Evolutionary conservation across 2,329 filamentous ascomycete genomes (phyloP).

Genomic region (Ophiostoma perfectum): DNA sequence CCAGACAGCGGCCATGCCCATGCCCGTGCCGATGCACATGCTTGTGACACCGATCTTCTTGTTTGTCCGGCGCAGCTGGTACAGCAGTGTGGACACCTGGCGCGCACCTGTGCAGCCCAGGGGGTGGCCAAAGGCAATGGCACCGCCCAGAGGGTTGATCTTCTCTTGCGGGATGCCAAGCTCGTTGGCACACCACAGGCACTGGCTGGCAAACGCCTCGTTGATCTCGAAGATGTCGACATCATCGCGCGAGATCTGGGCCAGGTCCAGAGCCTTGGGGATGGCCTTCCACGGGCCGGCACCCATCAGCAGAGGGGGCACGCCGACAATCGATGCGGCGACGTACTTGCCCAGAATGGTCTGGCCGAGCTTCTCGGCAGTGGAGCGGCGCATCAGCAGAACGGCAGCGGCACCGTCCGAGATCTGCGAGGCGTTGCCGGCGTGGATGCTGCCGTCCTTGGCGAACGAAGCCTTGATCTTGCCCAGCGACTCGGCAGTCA

Average conservation of each 20-base stretch:
- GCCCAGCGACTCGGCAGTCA: slow-evolving; percentile 79
- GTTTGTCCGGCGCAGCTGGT: slow-evolving; percentile 77
- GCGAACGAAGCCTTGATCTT: slow-evolving; percentile 90
- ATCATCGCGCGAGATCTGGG: slow-evolving; percentile 79
- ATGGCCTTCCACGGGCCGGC: slow-evolving; percentile 94
- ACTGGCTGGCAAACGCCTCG: slow-evolving; percentile 95
- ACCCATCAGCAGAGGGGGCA: slow-evolving; percentile 91
- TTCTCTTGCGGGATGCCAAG: slow-evolving; percentile 76
- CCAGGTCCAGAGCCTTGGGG: slow-evolving; percentile 81
- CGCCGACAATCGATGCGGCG: slow-evolving; percentile 75
- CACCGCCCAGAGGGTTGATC: slow-evolving; percentile 95
- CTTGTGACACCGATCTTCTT: slow-evolving; percentile 86
- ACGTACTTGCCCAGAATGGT: slow-evolving; percentile 90
- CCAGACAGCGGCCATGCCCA: slow-evolving; percentile 97
- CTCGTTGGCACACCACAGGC: slow-evolving; percentile 87
- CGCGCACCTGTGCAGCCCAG: slow-evolving; percentile 89
- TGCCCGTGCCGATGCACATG: slow-evolving; percentile 95
- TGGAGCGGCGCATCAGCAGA: slow-evolving; percentile 89
- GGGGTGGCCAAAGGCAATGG: slow-evolving; percentile 93
- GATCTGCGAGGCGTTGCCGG: slow-evolving; percentile 92
- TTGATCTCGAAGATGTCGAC: slow-evolving; percentile 99
- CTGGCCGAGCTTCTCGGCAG: slow-evolving; percentile 82
- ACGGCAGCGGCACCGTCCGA: slow-evolving; percentile 94
- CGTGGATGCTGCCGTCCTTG: slow-evolving; percentile 85
- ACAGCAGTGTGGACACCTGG: slow-evolving; percentile 87